phyloP scores from a whole-genome alignment of 495 filamentous ascomycete genomes.

The Parathielavia hyrcaniae region DNA sequence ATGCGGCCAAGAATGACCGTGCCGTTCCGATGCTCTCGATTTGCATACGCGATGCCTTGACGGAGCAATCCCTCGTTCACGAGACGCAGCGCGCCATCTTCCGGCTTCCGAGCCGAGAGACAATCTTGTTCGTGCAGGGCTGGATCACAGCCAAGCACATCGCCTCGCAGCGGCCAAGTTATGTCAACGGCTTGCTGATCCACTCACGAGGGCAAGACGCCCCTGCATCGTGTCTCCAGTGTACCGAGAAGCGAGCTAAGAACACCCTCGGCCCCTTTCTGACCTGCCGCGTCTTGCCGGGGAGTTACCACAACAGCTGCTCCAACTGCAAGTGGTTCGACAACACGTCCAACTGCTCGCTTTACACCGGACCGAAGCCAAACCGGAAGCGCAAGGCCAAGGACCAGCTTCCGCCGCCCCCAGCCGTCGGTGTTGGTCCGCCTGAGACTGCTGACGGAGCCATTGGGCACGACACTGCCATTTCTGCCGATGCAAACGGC shows the following conservation, averaged over 20 bases:
- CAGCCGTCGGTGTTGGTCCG: background rate
- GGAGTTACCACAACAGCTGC: conserved; percentile 32
- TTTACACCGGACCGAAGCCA: conserved; percentile 33
- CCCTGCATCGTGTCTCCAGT: conserved; percentile 22
- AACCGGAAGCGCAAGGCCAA: conserved; percentile 35
- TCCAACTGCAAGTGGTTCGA: conserved; percentile 40
- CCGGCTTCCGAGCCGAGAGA: conserved; percentile 26
- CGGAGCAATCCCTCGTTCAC: conserved; percentile 25
- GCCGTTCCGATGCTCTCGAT: conserved; percentile 23
- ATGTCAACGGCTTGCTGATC: conserved; percentile 34
- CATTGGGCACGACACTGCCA: background rate
- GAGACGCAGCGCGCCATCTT: conserved; percentile 31
- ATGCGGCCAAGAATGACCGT: conserved; percentile 26
- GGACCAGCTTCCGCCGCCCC: conserved; percentile 13
- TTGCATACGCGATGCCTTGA: conserved; percentile 27
- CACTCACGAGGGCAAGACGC: conserved; percentile 32
- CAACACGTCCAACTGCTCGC: conserved; percentile 31
- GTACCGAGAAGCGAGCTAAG: conserved; percentile 26
- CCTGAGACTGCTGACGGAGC: background rate
- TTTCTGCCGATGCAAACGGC: background rate
- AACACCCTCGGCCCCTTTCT: conserved; percentile 31
- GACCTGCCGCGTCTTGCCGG: conserved; percentile 26
- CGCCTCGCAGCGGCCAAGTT: conserved; percentile 33
- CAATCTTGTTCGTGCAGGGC: conserved; percentile 32
- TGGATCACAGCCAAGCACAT: conserved; percentile 36